Evolutionary conservation across 495 filamentous ascomycete genomes (phyloP).

Genomic region (Bacidia gigantensis): DNA sequence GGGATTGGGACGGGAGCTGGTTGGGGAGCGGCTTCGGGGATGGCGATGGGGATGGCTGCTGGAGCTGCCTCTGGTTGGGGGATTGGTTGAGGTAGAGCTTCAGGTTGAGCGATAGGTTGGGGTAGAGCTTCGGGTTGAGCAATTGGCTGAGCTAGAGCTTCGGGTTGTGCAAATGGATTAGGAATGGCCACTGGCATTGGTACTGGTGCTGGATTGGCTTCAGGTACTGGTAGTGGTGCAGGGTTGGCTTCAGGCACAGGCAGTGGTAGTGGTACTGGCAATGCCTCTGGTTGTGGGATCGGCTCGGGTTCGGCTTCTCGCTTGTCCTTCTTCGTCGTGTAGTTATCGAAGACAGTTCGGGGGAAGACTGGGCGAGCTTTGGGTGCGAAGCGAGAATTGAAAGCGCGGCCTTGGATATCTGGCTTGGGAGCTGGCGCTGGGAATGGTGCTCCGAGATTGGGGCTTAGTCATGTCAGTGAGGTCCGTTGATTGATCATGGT

Average conservation of each 20-base stretch:
- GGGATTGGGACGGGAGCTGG: neutral
- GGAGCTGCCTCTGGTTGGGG: neutral
- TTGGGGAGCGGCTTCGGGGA: neutral
- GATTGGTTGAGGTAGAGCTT: neutral
- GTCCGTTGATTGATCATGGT: neutral
- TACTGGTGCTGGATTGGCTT: neutral
- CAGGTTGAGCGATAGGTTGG: neutral
- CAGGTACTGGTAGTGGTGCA: neutral
- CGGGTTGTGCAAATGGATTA: neutral
- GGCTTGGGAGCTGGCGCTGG: conserved; percentile 2
- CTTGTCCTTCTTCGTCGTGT: neutral
- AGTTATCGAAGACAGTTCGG: conserved; percentile 10
- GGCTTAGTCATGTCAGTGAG: conserved; percentile 3
- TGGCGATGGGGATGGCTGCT: neutral
- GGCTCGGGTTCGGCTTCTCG: conserved; percentile 1
- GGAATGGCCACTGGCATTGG: neutral
- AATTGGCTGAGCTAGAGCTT: neutral
- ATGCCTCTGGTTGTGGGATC: neutral
- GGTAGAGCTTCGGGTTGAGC: neutral
- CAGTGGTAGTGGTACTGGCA: neutral
- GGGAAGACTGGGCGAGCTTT: conserved; percentile 12
- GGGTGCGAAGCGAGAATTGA: conserved; percentile 13
- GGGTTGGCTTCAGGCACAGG: neutral
- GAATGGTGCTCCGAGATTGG: conserved; percentile 4
- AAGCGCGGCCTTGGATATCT: conserved; percentile 11